Base-by-base conservation (phyloP, 352 stramenopile genomes). In the Phytopythium boreale region DNA sequence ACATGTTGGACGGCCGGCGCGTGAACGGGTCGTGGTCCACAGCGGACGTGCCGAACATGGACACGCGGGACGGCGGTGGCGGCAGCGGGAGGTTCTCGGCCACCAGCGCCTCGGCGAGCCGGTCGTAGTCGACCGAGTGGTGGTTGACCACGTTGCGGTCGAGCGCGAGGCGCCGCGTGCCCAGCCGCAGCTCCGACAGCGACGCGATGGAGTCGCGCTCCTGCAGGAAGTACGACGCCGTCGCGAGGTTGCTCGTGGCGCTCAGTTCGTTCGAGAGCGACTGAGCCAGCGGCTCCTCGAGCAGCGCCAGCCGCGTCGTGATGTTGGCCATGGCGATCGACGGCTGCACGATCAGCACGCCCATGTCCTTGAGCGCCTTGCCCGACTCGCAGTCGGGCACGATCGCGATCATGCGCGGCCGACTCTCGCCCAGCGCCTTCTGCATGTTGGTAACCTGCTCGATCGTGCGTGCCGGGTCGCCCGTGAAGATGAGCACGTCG, bases 241-340 rank as follows among this genome's bases (percentile, higher is more conserved):
- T 84, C 14, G 75, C 71, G 67, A 80, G 74, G 34, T 62, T 67
- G 64, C 63, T 75, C 6, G 69, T 62, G n/a, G 72, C 69, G 49
- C 74, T 79, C 36, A 81, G 68, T 41, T 81, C 74, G 59, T 75
- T 73, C 22, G 74, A 81, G 11, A 81, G 61, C 26, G 74, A 68
- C 37, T 64, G 64, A 22, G 75, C 75, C 9, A 79, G 69, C 10
- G 70, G 67, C 14, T 67, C 64, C 22, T 87, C 77, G 34, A 89
- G 61, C 46, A 89, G 61, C 15, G 79, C 77, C 58, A 87, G 75
- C 27, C 77, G 77, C 15, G 79, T 88, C 24, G 77, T 74, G 59
- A 88, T 87, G 62, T 88, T 88, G 27, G 79, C 77, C 24, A 90
- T 68, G 20, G 79, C 79, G 41, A 90, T 85, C n/a, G 79, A 82